phyloP scores from a whole-genome alignment of 805 yeast species.

The Nakazawaea pomicola region DNA sequence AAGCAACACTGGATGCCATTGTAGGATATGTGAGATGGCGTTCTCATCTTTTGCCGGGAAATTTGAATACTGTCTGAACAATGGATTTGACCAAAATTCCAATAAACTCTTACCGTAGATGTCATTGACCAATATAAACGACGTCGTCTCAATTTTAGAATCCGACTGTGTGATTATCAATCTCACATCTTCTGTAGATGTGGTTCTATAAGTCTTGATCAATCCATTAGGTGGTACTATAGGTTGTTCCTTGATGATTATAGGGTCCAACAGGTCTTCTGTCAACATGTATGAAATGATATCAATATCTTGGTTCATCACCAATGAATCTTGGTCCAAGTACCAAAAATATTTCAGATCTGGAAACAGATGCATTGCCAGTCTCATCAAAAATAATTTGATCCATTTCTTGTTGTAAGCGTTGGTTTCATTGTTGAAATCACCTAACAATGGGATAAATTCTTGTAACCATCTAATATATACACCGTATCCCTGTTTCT shows the following conservation, averaged over 20 bases:
- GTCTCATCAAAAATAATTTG: conserved; percentile 59
- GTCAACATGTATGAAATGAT: conserved; percentile 54
- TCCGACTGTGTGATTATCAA: conserved; percentile 69
- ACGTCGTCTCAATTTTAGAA: conserved; percentile 56
- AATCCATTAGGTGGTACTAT: conserved; percentile 64
- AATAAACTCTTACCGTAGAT: conserved; percentile 59
- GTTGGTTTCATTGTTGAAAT: conserved; percentile 35
- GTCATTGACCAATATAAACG: conserved; percentile 69
- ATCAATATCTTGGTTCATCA: conserved; percentile 66
- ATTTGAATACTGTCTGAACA: conserved; percentile 60
- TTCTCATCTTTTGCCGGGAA: conserved; percentile 56
- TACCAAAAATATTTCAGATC: conserved; percentile 89
- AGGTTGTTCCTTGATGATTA: conserved; percentile 66
- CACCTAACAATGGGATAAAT: conserved; percentile 57
- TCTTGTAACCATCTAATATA: conserved; percentile 86
- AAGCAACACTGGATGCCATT: conserved; percentile 88
- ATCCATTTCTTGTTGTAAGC: conserved; percentile 57
- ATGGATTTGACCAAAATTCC: conserved; percentile 76
- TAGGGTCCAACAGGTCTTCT: conserved; percentile 55
- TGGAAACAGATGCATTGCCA: conserved; percentile 94
- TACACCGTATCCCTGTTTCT: conserved; percentile 72
- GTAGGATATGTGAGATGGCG: conserved; percentile 83
- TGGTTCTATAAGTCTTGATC: conserved; percentile 62
- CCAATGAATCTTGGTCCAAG: conserved; percentile 69
- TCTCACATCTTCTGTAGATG: conserved; percentile 48